Evolutionary conservation across 140 eudicot species (phyloP).

Genomic region (Cichorium intybus): DNA sequence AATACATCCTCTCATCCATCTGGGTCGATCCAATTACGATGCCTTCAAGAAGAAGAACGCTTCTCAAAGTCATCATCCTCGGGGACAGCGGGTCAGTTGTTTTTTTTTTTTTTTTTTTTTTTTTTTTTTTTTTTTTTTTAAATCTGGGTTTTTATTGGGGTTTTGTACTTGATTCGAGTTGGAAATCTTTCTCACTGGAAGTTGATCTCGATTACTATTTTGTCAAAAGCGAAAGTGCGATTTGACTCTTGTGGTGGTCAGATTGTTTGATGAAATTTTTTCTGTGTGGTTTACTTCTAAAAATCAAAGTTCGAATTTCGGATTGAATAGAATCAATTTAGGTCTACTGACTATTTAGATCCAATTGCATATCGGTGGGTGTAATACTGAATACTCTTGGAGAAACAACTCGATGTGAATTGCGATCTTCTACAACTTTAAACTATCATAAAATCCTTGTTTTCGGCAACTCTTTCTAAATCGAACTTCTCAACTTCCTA

Average conservation of each 20-base stretch:
- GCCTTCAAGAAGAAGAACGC: slow-evolving; percentile 87
- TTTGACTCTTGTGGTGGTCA: slow-evolving; percentile 3
- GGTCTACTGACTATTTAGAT: slow-evolving; percentile 7
- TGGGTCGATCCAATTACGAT: slow-evolving; percentile 32
- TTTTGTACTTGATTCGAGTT: slow-evolving; percentile 20
- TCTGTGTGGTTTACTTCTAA: slow-evolving; percentile 8
- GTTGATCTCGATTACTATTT: slow-evolving; percentile 24
- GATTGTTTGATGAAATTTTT: slow-evolving; percentile 6
- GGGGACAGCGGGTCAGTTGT: slow-evolving; percentile 70
- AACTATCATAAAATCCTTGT: slow-evolving; percentile 1
- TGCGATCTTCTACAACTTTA: not conserved
- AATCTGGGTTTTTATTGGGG: not conserved
- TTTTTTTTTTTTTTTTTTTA: not conserved
- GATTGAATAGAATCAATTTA: slow-evolving; percentile 4
- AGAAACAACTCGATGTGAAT: slow-evolving; percentile 10
- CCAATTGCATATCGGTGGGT: not conserved
- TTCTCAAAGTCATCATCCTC: slow-evolving; percentile 81
- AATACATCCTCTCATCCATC: not conserved
- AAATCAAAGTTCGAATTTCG: slow-evolving; percentile 1
- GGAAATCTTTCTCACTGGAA: not conserved
- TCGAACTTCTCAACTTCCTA: not conserved
- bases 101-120: not conserved
- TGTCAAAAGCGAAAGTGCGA: slow-evolving; percentile 1
- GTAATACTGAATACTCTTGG: not conserved
- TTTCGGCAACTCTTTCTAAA: not conserved